These are phyloP conservation scores for Scenedesmus sp. DNA, from an alignment of 163 green algal genomes.

Conservation along the genomic window DNA sequence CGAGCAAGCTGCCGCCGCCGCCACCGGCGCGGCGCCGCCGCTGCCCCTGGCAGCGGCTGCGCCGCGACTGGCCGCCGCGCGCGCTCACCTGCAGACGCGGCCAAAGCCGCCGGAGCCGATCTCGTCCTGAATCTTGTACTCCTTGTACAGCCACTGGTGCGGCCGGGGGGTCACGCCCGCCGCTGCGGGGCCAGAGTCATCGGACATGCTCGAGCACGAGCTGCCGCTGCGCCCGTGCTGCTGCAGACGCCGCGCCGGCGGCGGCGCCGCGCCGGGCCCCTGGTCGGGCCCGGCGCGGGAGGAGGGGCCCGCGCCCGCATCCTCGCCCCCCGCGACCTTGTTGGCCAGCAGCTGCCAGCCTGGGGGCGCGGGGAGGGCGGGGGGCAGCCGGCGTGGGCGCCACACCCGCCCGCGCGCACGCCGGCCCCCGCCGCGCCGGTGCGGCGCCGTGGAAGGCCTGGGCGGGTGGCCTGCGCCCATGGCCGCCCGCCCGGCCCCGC, in stretches of 20 bases:
- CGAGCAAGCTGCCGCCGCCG: neutral
- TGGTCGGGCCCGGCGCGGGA: neutral
- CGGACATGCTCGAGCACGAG: slow-evolving; percentile 6
- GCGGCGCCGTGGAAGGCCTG: neutral
- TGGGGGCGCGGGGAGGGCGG: neutral
- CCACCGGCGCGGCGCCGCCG: neutral
- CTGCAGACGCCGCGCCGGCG: neutral
- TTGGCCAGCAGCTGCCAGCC: slow-evolving; percentile 48
- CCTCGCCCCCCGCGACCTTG: slow-evolving; percentile 1
- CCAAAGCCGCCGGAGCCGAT: slow-evolving; percentile 46
- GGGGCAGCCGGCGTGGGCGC: neutral
- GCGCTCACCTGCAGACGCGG: slow-evolving; percentile 26
- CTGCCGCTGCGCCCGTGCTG: neutral
- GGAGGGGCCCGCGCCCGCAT: neutral
- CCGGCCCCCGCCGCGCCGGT: neutral
- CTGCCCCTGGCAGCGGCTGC: neutral
- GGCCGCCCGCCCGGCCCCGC: neutral
- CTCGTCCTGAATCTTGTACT: slow-evolving; percentile 46
- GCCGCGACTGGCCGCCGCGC: neutral
- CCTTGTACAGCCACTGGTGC: slow-evolving; percentile 48
- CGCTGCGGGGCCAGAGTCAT: neutral
- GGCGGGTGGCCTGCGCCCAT: neutral
- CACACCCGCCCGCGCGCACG: too few species aligned
- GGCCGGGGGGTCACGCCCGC: slow-evolving; percentile 33
- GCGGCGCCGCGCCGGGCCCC: neutral